Evolutionary conservation across 2,329 filamentous ascomycete genomes (phyloP).

Genomic region (Cercospora citrullina): DNA sequence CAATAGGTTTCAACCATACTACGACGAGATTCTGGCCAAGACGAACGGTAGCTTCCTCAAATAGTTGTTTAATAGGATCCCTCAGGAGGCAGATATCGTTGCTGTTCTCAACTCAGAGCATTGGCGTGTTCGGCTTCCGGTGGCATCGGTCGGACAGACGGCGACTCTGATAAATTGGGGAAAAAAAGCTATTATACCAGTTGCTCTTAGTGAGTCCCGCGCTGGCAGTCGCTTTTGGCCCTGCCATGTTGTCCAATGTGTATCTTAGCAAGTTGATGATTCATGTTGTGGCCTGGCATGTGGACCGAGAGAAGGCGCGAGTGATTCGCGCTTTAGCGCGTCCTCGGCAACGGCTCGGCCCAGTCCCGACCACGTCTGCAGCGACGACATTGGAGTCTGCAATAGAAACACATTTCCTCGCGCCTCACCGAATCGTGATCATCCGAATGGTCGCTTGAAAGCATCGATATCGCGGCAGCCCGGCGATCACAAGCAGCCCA

Average conservation of each 20-base stretch:
- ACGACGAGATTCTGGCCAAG: constrained; percentile 55
- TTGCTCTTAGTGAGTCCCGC: background rate
- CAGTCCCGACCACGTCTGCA: background rate
- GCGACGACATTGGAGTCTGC: background rate
- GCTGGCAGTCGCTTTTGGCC: background rate
- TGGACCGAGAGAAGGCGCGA: background rate
- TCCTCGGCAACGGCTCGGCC: background rate
- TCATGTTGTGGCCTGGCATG: background rate
- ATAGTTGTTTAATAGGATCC: constrained; percentile 21
- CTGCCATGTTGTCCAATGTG: background rate
- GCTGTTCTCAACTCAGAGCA: background rate
- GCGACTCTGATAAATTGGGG: background rate
- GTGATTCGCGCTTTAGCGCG: background rate
- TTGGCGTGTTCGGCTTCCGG: background rate
- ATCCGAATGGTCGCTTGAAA: background rate
- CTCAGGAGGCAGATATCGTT: background rate
- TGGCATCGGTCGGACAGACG: background rate
- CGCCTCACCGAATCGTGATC: background rate
- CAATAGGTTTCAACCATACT: constrained; percentile 51
- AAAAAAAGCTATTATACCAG: background rate
- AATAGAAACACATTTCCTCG: background rate
- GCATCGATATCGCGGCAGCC: background rate
- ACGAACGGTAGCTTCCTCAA: constrained; percentile 53
- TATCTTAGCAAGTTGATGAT: background rate
- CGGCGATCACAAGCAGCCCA: background rate